Evolutionary conservation across 805 yeast species (phyloP).

Genomic region (Clavispora asparagi): DNA sequence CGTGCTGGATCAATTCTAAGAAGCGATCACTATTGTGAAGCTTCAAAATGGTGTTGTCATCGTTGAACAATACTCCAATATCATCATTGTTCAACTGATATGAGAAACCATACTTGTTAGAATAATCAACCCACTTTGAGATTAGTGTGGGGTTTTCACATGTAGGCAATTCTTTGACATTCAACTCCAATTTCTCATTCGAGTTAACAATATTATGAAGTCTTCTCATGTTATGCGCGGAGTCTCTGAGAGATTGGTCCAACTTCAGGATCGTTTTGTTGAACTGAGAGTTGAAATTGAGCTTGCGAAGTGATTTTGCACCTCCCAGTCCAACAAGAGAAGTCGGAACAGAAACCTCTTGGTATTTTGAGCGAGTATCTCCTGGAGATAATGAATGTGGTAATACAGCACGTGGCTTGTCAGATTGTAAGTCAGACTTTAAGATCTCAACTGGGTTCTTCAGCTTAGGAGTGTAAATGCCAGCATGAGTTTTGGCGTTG

Average conservation of each 20-base stretch:
- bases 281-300: conserved; percentile 36
- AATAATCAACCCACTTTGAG: conserved; percentile 97
- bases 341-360: conserved; percentile 50
- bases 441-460: conserved; percentile 68
- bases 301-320: conserved; percentile 30
- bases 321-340: conserved; percentile 14
- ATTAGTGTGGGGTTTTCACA: conserved; percentile 64
- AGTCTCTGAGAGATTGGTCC: conserved; percentile 33
- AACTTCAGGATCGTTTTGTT: conserved; percentile 34
- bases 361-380: conserved; percentile 81
- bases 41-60: conserved; percentile 75
- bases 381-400: conserved; percentile 93
- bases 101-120: conserved; percentile 92
- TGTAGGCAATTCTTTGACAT: conserved; percentile 33
- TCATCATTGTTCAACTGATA: conserved; percentile 87
- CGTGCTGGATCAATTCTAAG: conserved; percentile 51
- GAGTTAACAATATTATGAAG: conserved; percentile 30
- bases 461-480: conserved; percentile 48
- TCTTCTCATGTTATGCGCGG: conserved; percentile 36
- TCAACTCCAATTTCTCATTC: conserved; percentile 23
- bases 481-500: conserved; percentile 58
- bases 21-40: conserved; percentile 58
- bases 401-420: conserved; percentile 61
- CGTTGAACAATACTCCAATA: conserved; percentile 86
- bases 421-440: conserved; percentile 63